phyloP scores from a whole-genome alignment of 768 basidiomycete genomes.

The Agrocybe praecox region DNA sequence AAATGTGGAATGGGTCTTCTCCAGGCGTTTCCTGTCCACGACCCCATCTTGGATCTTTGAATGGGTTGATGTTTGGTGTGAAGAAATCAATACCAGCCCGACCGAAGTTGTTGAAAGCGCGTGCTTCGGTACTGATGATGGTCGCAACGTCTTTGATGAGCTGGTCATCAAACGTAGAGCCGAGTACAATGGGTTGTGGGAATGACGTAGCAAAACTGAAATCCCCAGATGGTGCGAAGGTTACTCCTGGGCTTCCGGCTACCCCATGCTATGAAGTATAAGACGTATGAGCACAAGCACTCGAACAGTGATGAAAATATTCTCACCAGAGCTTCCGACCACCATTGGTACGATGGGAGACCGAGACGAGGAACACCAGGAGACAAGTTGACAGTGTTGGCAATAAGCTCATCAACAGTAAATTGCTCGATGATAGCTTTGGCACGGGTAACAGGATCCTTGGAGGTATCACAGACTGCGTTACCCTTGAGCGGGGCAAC shows the following conservation, averaged over 20 bases:
- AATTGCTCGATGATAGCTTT: constrained; percentile 50
- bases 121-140: constrained; percentile 56
- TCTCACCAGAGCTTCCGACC: constrained; percentile 59
- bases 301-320: constrained; percentile 1
- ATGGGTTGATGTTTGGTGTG: constrained; percentile 60
- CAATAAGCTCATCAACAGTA: constrained; percentile 51
- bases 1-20: constrained; percentile 56
- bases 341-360: constrained; percentile 61
- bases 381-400: constrained; percentile 50
- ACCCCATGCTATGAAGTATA: constrained; percentile 50
- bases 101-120: constrained; percentile 58
- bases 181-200: constrained; percentile 56
- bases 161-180: constrained; percentile 56
- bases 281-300: background rate
- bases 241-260: constrained; percentile 52
- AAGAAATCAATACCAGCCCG: constrained; percentile 58
- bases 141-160: constrained; percentile 51
- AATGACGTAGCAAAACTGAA: constrained; percentile 64
- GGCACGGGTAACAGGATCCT: constrained; percentile 47
- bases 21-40: constrained; percentile 65
- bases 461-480: constrained; percentile 48
- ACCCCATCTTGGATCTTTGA: constrained; percentile 67
- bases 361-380: constrained; percentile 57
- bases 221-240: constrained; percentile 48
- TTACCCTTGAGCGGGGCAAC: constrained; percentile 46